Base-by-base conservation (phyloP, 345 rosid species). In the Euphorbia tirucalli region DNA sequence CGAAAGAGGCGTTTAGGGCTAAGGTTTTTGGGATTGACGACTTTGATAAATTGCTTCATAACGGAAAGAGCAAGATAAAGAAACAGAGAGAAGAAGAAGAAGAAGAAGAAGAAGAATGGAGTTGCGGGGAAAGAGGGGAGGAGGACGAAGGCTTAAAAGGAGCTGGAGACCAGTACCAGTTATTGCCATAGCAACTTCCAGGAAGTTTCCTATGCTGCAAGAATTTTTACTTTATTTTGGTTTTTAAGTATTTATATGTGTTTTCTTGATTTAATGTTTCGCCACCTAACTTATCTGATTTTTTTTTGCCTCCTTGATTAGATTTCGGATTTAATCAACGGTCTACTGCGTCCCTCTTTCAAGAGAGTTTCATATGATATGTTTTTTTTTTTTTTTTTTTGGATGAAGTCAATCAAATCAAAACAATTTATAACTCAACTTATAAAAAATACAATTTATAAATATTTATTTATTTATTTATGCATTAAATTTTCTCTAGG, bases 1-100 rank as follows among this genome's bases (percentile, higher is more conserved):
- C 83, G 66, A 70, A 92, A 91, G 24, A 93, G 28, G 60, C 86
- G 89, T 18, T 85, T 88, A 15, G 99, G 93, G 73, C 93, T 89
- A 22, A 92, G 31, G 59, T 85, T 88, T 11, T 85, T 88, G n/a
- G 99, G 93, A 71, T 90, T 89, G 73, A 82, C 73, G 25, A 52
- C 75, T 4, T 68, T 37, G 73, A 76, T 75, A 56, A 89, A 66
- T 19, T 66, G 77, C 64, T 85, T 84, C 92, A 87, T 89, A 43
- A 64, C 31, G 64, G 65, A 28, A 35, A 46, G 11, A 1, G 44
- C 2, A 22, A 25, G 10, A 52, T 0, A 1, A 43, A 16, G 22
- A 11, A 19, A 19, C 2, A 0, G 15, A 22, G 22, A 32, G 46
- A 71, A 31, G 7, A 4, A 0, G 49, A 41, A 30, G 4, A 18